Evolutionary conservation across 2,329 filamentous ascomycete genomes (phyloP).

Genomic region (Fonsecaea nubica): DNA sequence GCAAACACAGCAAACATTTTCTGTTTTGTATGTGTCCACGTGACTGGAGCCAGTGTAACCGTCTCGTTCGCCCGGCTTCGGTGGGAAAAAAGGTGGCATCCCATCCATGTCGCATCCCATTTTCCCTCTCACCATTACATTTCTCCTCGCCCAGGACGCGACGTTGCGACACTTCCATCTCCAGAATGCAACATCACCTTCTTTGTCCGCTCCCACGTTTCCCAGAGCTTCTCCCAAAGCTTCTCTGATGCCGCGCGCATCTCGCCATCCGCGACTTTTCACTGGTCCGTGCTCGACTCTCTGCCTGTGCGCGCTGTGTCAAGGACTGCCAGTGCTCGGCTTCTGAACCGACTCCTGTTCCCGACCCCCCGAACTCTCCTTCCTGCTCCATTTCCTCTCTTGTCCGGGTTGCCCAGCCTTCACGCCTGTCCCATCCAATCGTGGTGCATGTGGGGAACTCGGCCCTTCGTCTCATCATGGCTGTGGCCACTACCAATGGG

Average conservation of each 20-base stretch:
- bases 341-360: conserved; percentile 23
- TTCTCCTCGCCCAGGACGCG: conserved; percentile 21
- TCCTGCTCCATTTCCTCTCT: conserved; percentile 31
- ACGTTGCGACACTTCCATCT: conserved; percentile 4
- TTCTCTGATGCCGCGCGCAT: conserved; percentile 30
- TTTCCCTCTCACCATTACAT: conserved; percentile 26
- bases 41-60: conserved; percentile 4
- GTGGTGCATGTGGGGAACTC: conserved; percentile 32
- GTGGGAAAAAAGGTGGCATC: background rate
- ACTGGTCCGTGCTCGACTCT: conserved; percentile 16
- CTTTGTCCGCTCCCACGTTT: conserved; percentile 29
- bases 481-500: conserved; percentile 37
- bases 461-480: conserved; percentile 27
- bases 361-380: conserved; percentile 17
- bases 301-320: conserved; percentile 17
- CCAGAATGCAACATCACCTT: conserved; percentile 37
- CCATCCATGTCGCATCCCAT: conserved; percentile 7
- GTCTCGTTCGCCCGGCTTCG: background rate
- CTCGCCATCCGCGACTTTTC: conserved; percentile 12
- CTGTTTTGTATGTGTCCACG: background rate
- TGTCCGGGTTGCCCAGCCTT: conserved; percentile 24
- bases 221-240: conserved; percentile 22
- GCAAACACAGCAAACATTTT: conserved; percentile 2
- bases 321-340: conserved; percentile 3
- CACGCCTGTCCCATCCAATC: conserved; percentile 30